Evolutionary conservation across 176 grass and related monocot genomes (phyloP).

Genomic region (Neostapfia colusana): DNA sequence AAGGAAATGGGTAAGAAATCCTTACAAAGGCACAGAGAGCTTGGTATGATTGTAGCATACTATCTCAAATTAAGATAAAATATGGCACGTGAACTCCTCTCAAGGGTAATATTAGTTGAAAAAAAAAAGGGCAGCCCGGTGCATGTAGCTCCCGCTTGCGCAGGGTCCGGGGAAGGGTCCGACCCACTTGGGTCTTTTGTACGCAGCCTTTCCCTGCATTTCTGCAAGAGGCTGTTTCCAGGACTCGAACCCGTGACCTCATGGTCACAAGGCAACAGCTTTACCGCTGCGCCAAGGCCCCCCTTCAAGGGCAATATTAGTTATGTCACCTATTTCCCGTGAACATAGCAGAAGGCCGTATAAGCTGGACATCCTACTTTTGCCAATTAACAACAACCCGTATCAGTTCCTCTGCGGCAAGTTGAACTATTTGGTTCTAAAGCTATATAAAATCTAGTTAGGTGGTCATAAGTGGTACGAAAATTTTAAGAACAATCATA

Average conservation of each 20-base stretch:
- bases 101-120: conserved; percentile 5
- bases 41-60: neutral
- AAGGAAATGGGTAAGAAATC: too few species aligned
- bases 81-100: neutral
- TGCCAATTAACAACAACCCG: neutral
- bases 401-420: conserved; percentile 9
- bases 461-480: neutral
- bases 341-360: neutral
- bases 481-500: neutral
- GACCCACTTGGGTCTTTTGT: too few species aligned
- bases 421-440: conserved; percentile 5
- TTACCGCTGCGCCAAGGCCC: too few species aligned
- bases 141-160: too few species aligned
- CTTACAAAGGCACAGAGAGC: too few species aligned
- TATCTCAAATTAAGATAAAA: neutral
- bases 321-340: neutral
- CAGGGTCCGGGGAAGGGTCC: too few species aligned
- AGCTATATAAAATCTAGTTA: neutral
- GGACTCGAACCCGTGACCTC: too few species aligned
- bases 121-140: too few species aligned
- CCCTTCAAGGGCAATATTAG: conserved; percentile 8
- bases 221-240: too few species aligned
- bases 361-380: neutral
- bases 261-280: too few species aligned
- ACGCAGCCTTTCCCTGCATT: too few species aligned